These are phyloP conservation scores for Leccinum fallax DNA, from an alignment of 1,284 basidiomycete species.

Conservation along the genomic window DNA sequence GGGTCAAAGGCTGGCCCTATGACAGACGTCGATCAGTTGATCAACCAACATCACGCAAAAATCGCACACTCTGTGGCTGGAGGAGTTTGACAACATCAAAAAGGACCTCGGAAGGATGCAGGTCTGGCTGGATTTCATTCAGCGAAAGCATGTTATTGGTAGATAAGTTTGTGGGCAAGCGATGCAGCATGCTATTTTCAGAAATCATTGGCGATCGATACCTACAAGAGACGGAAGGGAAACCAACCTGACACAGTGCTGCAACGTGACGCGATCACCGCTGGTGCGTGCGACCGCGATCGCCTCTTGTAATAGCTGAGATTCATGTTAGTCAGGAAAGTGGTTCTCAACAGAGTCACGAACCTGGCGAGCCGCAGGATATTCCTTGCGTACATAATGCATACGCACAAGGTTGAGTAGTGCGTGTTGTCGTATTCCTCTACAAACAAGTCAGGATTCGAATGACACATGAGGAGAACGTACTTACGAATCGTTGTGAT, in stretches of 20 bases:
- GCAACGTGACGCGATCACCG: slow-evolving; percentile 68
- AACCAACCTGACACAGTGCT: slow-evolving; percentile 79
- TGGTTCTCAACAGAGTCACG: not conserved
- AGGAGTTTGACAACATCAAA: slow-evolving; percentile 52
- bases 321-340: slow-evolving; percentile 4
- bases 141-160: slow-evolving; percentile 49
- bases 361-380: slow-evolving; percentile 68
- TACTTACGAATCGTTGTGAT: slow-evolving; percentile 73
- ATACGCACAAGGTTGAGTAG: slow-evolving; percentile 75
- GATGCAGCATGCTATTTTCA: slow-evolving; percentile 60
- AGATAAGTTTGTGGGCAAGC: slow-evolving; percentile 52
- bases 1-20: slow-evolving; percentile 73
- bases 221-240: slow-evolving; percentile 4
- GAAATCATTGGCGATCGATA: slow-evolving; percentile 14
- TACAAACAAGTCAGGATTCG: slow-evolving; percentile 33
- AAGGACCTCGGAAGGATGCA: slow-evolving; percentile 75
- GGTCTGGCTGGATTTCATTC: slow-evolving; percentile 75
- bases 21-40: slow-evolving; percentile 17
- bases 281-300: slow-evolving; percentile 71
- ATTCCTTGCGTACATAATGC: slow-evolving; percentile 71
- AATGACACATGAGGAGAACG: not conserved
- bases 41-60: slow-evolving; percentile 1
- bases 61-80: slow-evolving; percentile 34
- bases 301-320: slow-evolving; percentile 70
- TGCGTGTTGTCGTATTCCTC: slow-evolving; percentile 76